Conservation (phyloP, 306 rosid genomes). For the Urtica urens region DNA sequence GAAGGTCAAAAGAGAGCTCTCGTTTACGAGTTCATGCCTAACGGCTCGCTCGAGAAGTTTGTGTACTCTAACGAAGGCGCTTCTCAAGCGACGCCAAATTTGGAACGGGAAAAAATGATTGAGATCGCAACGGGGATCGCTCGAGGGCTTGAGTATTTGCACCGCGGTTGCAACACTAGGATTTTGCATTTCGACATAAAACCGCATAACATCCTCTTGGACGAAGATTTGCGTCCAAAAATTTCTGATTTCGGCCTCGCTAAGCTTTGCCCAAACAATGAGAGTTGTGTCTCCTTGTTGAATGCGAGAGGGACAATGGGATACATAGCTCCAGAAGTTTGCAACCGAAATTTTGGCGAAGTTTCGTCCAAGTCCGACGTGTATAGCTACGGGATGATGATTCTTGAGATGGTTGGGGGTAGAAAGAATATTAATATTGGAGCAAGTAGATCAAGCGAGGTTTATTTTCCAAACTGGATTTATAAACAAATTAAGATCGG, state of each 20-base stretch:
- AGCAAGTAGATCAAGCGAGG: constrained; percentile 14
- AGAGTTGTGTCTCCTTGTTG: constrained; percentile 23
- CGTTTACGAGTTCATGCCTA: constrained; percentile 33
- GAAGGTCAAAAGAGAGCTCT: constrained; percentile 28
- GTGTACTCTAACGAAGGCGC: constrained; percentile 4
- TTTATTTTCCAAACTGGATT: constrained; percentile 24
- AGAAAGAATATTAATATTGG: constrained; percentile 6
- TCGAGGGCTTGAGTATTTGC: constrained; percentile 32
- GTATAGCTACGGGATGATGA: constrained; percentile 43
- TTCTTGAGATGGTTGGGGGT: constrained; percentile 34
- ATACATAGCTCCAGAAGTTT: constrained; percentile 38
- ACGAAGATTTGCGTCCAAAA: constrained; percentile 23
- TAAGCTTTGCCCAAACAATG: constrained; percentile 23
- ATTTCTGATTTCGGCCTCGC: constrained; percentile 37
- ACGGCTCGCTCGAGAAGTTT: constrained; percentile 44
- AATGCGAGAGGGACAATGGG: constrained; percentile 31
- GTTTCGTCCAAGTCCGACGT: constrained; percentile 38
- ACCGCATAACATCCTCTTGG: constrained; percentile 33
- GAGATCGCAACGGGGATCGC: constrained; percentile 29
- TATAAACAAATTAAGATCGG: constrained; percentile 15
- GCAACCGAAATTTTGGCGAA: constrained; percentile 27
- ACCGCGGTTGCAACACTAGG: constrained; percentile 30
- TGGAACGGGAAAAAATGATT: constrained; percentile 26
- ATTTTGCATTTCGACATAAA: constrained; percentile 40
- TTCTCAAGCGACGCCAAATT: background rate